Percentiles rank a stretch among this genome's conserved stretches.
These are phyloP conservation scores for Musa troglodytarum DNA, from an alignment of 176 grass and related monocot species.

Conservation along the genomic window DNA sequence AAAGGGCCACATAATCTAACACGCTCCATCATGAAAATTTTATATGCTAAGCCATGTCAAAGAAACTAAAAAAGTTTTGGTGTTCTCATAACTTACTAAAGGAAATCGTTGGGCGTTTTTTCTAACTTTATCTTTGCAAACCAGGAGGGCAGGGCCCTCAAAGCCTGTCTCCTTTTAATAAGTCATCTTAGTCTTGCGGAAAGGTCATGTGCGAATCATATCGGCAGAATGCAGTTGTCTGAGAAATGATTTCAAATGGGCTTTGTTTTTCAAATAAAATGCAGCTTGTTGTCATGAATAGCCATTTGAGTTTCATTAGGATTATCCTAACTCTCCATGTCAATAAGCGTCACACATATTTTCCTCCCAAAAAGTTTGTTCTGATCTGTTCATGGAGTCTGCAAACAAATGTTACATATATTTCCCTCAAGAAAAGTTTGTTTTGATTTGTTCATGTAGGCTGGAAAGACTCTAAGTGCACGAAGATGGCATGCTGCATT, in stretches of 20 bases:
- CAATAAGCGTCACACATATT: no score
- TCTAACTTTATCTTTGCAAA: no score
- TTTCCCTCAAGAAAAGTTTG: background rate
- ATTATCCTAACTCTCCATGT: background rate
- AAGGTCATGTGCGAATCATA: background rate
- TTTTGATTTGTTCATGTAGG: slow-evolving; percentile 42
- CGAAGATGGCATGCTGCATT: slow-evolving; percentile 96
- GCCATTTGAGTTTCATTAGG: background rate
- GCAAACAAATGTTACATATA: slow-evolving; percentile 10
- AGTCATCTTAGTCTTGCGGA: no score
- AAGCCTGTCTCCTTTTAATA: no score
- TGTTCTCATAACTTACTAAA: no score
- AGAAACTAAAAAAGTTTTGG: no score
- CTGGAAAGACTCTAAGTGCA: slow-evolving; percentile 86
- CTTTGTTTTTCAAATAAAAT: background rate
- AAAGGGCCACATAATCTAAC: no score
- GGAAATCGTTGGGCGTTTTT: no score
- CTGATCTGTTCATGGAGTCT: background rate
- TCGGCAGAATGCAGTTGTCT: background rate
- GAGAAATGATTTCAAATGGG: no score
- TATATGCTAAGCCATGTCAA: no score
- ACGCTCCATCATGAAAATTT: no score
- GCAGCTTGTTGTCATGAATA: background rate
- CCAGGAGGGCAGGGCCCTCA: no score
- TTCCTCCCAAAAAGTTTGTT: background rate